Evolutionary conservation across 805 yeast species (phyloP).

Genomic region (Candida endomychidarum): DNA sequence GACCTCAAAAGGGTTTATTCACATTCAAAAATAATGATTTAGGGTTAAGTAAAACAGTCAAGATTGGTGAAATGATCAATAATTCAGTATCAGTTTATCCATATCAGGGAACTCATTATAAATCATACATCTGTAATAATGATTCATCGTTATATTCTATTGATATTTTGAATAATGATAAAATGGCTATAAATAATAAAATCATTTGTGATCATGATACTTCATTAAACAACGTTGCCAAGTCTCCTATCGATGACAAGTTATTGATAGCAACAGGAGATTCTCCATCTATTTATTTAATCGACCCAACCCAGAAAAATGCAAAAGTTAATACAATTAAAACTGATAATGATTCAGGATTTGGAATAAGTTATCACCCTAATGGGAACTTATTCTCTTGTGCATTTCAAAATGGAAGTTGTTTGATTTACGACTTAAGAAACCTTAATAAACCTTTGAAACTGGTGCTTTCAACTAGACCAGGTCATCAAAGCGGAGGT

Average conservation of each 20-base stretch:
- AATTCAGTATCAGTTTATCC: constrained; percentile 66
- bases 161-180: constrained; percentile 49
- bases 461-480: constrained; percentile 60
- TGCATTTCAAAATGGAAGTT: constrained; percentile 83
- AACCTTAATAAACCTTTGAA: constrained; percentile 53
- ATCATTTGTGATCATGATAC: constrained; percentile 52
- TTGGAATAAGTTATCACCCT: constrained; percentile 77
- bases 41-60: constrained; percentile 47
- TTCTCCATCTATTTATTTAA: constrained; percentile 59
- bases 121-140: constrained; percentile 77
- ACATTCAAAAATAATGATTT: constrained; percentile 55
- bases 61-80: constrained; percentile 79
- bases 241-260: constrained; percentile 47
- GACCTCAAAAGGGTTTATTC: constrained; percentile 58
- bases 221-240: constrained; percentile 72
- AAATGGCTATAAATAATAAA: constrained; percentile 40
- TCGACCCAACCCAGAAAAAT: constrained; percentile 43
- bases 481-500: constrained; percentile 57
- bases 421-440: constrained; percentile 75
- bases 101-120: constrained; percentile 34
- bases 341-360: constrained; percentile 74
- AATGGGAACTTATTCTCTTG: constrained; percentile 74
- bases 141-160: constrained; percentile 70
- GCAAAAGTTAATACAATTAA: constrained; percentile 36
- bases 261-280: constrained; percentile 69